These are phyloP conservation scores for Annulohypoxylon stygium DNA, from an alignment of 495 filamentous ascomycete species.

Conservation along the genomic window DNA sequence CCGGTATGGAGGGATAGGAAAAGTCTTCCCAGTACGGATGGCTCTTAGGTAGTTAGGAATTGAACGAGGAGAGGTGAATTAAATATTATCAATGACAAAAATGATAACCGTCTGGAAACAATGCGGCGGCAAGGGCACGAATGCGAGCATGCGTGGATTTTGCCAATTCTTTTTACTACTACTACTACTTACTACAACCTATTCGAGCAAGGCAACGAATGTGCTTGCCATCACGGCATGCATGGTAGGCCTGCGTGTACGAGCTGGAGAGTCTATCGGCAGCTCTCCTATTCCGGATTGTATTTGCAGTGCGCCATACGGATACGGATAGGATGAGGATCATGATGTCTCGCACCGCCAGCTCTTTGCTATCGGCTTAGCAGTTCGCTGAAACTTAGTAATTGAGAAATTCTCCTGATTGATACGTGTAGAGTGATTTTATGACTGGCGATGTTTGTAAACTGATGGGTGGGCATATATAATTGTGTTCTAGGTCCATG, in stretches of 20 bases:
- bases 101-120: conserved; percentile 14
- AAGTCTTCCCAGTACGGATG: conserved; percentile 30
- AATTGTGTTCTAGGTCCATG: background rate
- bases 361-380: conserved; percentile 38
- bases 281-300: background rate
- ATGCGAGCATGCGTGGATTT: conserved; percentile 4
- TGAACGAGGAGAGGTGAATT: background rate
- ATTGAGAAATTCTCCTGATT: conserved; percentile 37
- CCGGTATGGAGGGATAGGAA: conserved; percentile 32
- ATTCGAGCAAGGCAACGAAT: conserved; percentile 1
- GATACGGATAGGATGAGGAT: conserved; percentile 2
- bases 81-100: conserved; percentile 16
- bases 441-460: background rate
- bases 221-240: background rate
- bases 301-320: background rate
- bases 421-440: background rate
- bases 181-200: background rate
- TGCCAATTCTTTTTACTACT: conserved; percentile 4
- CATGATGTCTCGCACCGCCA: conserved; percentile 16
- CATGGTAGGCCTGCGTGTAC: background rate
- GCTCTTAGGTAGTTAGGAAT: conserved; percentile 9
- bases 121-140: conserved; percentile 5
- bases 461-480: background rate
- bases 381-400: conserved; percentile 33
- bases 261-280: conserved; percentile 9